Conservation (phyloP, 805 yeast species). For the Candida succiphila region DNA sequence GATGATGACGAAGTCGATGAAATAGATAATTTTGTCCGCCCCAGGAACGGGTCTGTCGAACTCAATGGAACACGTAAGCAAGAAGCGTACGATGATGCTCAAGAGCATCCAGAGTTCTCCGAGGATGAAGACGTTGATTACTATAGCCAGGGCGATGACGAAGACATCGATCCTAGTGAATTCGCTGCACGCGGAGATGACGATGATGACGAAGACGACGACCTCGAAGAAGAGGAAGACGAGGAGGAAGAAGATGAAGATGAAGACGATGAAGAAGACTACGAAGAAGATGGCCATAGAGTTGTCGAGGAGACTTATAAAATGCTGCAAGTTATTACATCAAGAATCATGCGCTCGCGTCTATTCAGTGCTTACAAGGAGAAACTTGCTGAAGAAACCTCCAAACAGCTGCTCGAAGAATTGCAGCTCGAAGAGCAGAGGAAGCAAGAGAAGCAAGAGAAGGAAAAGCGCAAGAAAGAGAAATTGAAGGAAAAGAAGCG, state of each 20-base stretch:
- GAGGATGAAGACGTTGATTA: constrained; percentile 6
- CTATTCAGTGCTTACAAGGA: constrained; percentile 71
- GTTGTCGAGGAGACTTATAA: constrained; percentile 72
- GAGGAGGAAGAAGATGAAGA: constrained; percentile 9
- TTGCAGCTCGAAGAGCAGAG: constrained; percentile 60
- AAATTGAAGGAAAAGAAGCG: constrained; percentile 64
- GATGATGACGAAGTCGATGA: constrained; percentile 7
- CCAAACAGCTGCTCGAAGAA: constrained; percentile 52
- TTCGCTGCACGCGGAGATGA: no score
- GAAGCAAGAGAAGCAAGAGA: constrained; percentile 55
- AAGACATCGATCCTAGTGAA: constrained; percentile 14
- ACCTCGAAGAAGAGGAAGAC: constrained; percentile 9
- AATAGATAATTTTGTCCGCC: constrained; percentile 20
- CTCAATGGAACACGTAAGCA: constrained; percentile 9
- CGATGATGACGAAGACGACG: constrained; percentile 12
- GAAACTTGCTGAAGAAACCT: constrained; percentile 67
- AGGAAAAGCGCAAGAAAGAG: constrained; percentile 55
- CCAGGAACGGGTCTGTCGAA: constrained; percentile 20
- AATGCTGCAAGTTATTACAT: constrained; percentile 69
- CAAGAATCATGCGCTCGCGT: constrained; percentile 65
- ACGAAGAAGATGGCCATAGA: constrained; percentile 45
- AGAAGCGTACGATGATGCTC: constrained; percentile 3
- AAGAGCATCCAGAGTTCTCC: constrained; percentile 8
- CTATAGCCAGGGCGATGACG: constrained; percentile 9
- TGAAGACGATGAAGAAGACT: constrained; percentile 29